phyloP scores from a whole-genome alignment of 371 early-diverging fungal genomes.

The Mitosporidium daphniae region DNA sequence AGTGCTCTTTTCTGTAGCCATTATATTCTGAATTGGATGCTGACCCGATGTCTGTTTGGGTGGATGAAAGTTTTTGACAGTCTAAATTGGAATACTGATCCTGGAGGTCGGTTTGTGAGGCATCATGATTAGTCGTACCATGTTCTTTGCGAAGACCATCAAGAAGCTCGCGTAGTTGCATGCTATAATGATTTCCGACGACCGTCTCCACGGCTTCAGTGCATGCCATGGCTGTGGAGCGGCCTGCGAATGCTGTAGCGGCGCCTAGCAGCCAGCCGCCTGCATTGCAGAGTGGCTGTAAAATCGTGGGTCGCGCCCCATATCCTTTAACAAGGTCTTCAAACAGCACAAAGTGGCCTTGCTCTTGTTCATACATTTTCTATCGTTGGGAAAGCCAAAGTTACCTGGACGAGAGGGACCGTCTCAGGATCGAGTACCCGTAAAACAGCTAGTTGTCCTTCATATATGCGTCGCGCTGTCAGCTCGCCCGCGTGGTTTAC shows the following conservation, averaged over 20 bases:
- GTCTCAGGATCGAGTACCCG: conserved; percentile 5
- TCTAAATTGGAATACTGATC: too few species aligned
- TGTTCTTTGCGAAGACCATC: too few species aligned
- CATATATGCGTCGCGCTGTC: conserved; percentile 68
- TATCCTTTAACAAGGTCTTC: conserved; percentile 25
- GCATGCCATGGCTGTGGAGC: conserved; percentile 78
- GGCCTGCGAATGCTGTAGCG: conserved; percentile 47
- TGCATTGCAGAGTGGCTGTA: conserved; percentile 44
- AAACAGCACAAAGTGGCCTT: conserved; percentile 30
- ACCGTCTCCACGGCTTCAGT: conserved; percentile 87
- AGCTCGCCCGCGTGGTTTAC: conserved; percentile 84
- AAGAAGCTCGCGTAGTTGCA: conserved; percentile 31
- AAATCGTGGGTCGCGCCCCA: conserved; percentile 37
- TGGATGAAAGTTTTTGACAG: too few species aligned
- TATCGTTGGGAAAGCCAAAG: conserved; percentile 3
- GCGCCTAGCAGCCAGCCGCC: conserved; percentile 52
- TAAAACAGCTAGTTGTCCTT: conserved; percentile 49
- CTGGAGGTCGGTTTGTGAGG: too few species aligned
- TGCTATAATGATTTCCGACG: conserved; percentile 79
- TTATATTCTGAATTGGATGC: too few species aligned
- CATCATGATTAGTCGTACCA: too few species aligned
- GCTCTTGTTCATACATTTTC: conserved; percentile 81
- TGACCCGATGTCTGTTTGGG: too few species aligned
- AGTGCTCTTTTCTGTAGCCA: too few species aligned
- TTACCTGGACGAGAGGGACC: not conserved